These are phyloP conservation scores for Ziziphus jujuba DNA, from an alignment of 306 rosid species.

Conservation along the genomic window DNA sequence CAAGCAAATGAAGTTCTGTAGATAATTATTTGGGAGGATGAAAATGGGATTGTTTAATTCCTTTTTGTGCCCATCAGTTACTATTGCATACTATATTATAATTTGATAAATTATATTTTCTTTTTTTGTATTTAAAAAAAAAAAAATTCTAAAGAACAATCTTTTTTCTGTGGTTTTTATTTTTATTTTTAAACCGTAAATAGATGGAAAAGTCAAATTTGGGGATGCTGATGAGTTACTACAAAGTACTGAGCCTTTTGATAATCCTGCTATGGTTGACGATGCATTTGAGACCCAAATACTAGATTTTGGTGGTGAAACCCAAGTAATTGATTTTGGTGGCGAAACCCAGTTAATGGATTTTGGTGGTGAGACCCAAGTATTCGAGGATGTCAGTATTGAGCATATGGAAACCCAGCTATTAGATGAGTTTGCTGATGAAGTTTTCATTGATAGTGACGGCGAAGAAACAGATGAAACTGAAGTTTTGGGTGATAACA, in stretches of 20 bases:
- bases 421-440: slow-evolving; percentile 38
- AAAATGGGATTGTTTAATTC: too few relatives aligned
- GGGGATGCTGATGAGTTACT: slow-evolving; percentile 32
- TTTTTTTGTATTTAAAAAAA: too few relatives aligned
- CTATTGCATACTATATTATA: background rate
- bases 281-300: slow-evolving; percentile 45
- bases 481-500: slow-evolving; percentile 41
- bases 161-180: background rate
- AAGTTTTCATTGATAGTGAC: slow-evolving; percentile 24
- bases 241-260: slow-evolving; percentile 36
- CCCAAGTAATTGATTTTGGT: background rate
- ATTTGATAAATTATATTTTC: background rate
- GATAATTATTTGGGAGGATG: background rate
- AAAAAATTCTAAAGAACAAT: background rate
- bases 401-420: slow-evolving; percentile 42
- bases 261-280: slow-evolving; percentile 22
- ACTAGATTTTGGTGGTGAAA: slow-evolving; percentile 52
- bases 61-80: background rate
- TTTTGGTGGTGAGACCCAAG: slow-evolving; percentile 47
- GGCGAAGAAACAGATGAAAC: slow-evolving; percentile 49
- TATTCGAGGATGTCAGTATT: slow-evolving; percentile 38
- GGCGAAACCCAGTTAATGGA: slow-evolving; percentile 13
- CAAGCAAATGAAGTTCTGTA: background rate
- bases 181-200: background rate
- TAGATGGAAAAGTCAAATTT: slow-evolving; percentile 33